These are phyloP conservation scores for Euphrasia confusa DNA, from an alignment of 257 asterid genomes.

Conservation along the genomic window DNA sequence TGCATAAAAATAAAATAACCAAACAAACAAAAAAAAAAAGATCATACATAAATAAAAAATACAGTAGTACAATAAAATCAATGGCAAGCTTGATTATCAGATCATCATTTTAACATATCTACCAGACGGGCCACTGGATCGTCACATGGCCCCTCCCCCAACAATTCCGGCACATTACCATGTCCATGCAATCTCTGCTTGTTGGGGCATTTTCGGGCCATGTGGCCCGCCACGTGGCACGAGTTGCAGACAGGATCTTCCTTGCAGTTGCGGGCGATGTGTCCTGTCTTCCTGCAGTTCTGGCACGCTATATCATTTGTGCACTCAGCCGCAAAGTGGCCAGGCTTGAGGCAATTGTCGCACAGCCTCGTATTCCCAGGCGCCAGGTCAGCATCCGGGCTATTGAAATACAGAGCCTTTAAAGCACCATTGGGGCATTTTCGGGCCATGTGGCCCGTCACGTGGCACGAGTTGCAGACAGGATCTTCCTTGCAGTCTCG, in stretches of 20 bases:
- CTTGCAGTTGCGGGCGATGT: conserved; percentile 52
- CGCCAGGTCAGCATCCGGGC: conserved; percentile 35
- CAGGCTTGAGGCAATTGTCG: conserved; percentile 44
- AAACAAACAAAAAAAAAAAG: background rate
- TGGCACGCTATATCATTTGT: conserved; percentile 45
- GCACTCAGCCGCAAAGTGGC: conserved; percentile 45
- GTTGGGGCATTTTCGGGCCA: conserved; percentile 40
- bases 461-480: conserved; percentile 50
- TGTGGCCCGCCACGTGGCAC: conserved; percentile 49
- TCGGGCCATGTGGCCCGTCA: conserved; percentile 51
- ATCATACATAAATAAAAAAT: background rate
- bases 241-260: conserved; percentile 57
- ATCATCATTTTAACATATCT: conserved; percentile 23
- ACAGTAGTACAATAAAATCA: background rate
- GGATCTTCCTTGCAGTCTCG: conserved; percentile 58
- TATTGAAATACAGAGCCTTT: no score
- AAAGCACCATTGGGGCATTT: conserved; percentile 32
- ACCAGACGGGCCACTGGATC: conserved; percentile 49
- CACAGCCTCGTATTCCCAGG: conserved; percentile 47
- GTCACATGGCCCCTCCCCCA: conserved; percentile 55
- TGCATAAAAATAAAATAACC: background rate
- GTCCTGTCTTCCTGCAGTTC: conserved; percentile 48
- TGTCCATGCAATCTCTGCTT: conserved; percentile 47
- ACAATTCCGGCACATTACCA: conserved; percentile 41
- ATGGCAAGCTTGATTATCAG: background rate